Evolutionary conservation across 2,329 filamentous ascomycete species (phyloP), one percentile per base, ranked within the genome.

Genomic region (Calycina herbarum): DNA sequence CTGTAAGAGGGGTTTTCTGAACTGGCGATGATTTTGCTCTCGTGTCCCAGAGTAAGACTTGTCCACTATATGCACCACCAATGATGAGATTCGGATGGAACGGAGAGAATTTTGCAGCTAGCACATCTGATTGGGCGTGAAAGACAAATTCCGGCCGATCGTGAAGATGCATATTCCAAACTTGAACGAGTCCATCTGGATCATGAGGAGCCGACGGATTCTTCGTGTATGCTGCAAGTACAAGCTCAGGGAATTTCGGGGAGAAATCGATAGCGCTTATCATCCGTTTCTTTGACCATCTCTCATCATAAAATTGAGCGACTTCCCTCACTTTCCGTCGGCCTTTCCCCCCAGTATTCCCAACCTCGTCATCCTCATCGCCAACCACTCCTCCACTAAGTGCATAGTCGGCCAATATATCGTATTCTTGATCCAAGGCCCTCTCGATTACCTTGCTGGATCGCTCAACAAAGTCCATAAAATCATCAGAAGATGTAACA

Each of bases 201-300:
- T 97, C 94, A 75, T 97, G 93, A 35, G 94, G 94, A 20, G 95
- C 94, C 7, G 94, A 92, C 5, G 94, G 93, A 76, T 97, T 97
- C 80, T 98, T 99, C 64, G 95, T 99, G 78, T 99, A 98, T 3
- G 95, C 92, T 35, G 95, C 94, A 59, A 98, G 87, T 58, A 99
- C 83, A 42, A 99, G 86, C 79, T 99, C 95, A 31, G 92, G 92
- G 74, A 95, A 96, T 82, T 97, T 97, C 63, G 93, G 91, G 57
- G 94, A 98, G 79, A 97, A 99, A 79, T 94, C 92, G 72, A 99
- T 88, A 73, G 93, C 91, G 76, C 92, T 97, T 76, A 99, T 90
- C 91, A 97, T 97, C 70, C 94, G 89, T 81, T 97, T 97, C 82
- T 96, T 96, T 75, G 93, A 96, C 91, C 94, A 97, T 76, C 93